A percentile compares a stretch with the other conserved stretches of the same genome.
Conservation (phyloP, 1,284 basidiomycete species). For the Ceratobasidium sp. region DNA sequence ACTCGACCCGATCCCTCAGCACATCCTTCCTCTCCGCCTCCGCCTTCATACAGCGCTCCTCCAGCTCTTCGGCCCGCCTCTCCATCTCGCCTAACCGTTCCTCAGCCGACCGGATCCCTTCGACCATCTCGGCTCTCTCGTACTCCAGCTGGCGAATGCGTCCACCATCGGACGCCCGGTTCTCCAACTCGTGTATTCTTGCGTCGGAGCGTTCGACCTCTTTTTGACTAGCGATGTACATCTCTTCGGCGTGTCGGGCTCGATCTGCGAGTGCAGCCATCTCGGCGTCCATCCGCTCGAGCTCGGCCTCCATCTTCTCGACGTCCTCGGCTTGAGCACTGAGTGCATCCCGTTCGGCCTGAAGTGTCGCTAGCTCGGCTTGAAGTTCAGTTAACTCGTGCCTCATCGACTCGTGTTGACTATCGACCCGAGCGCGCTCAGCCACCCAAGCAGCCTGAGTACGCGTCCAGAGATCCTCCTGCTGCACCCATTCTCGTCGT, state of each 20-base stretch:
- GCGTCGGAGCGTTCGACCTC: background rate
- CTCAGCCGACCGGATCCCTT: conserved; percentile 21
- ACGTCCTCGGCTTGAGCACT: background rate
- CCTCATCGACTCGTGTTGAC: background rate
- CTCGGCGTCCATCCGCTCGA: conserved; percentile 24
- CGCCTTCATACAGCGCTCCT: conserved; percentile 24
- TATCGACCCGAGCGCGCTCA: conserved; percentile 15
- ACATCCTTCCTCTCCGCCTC: conserved; percentile 28
- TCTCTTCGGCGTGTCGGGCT: conserved; percentile 39
- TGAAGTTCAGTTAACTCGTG: background rate
- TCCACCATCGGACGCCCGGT: background rate
- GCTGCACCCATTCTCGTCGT: conserved; percentile 24
- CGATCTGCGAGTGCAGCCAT: conserved; percentile 38
- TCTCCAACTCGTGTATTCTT: conserved; percentile 2
- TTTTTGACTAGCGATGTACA: conserved; percentile 32
- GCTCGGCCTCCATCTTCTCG: conserved; percentile 14
- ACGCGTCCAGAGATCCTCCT: background rate
- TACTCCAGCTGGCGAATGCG: background rate
- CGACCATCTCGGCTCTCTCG: conserved; percentile 28
- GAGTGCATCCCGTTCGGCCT: conserved; percentile 30
- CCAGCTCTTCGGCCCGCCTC: conserved; percentile 10
- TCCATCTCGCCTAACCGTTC: conserved; percentile 27
- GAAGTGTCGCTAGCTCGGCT: background rate
- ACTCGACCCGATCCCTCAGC: conserved; percentile 28
- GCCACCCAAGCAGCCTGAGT: background rate